Base-by-base conservation (phyloP, 108 stramenopile genomes). In the Conticribra guillardii region DNA sequence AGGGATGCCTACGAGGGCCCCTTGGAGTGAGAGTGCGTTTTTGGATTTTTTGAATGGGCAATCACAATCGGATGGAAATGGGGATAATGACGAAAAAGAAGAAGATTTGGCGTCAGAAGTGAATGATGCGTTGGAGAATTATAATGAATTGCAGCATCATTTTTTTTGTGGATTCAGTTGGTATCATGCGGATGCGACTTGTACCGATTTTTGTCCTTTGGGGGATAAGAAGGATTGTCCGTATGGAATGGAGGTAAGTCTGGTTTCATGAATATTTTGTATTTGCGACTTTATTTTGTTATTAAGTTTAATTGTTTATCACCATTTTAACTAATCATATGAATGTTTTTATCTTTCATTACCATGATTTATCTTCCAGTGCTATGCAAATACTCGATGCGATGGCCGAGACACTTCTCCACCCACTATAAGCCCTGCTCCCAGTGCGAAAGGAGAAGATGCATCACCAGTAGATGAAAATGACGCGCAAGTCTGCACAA, bases 81-180 rank as follows among this genome's bases (percentile, higher is more conserved):
- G 51, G 7, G 24, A 26, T 4, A 21, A 23, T 50, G 32, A 14
- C 8, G 11, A 41, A 50, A 50, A 1, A 19, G 45, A 50, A 21
- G 47, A 34, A 46, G 44, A 29, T 24, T 19, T 56, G n/a, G 41
- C 54, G 2, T 67, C 66, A 4, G 47, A 67, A 46, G 26, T 67
- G 5, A 56, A 67, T 53, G 33, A 69, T 47, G 31, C 55, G 8
- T 24, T 65, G 37, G 18, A 41, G 24, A 65, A 60, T 52, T 54
- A 23, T 34, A 54, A 59, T 27, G 50, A 37, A 0, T 19, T 74
- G 64, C 64, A 65, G 30, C 59, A 51, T 56, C 73, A 74, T 49
- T 74, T 74, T 47, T 74, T 45, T 47, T 74, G 73, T 41, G 73
- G 73, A 24, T 58, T 46, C 27, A 74, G 73, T 41, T 74, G 73